A percentile compares a stretch with the other conserved stretches of the same genome.
Evolutionary conservation across 2,329 filamentous ascomycete genomes (phyloP).

Genomic region (Didymella lethalis): DNA sequence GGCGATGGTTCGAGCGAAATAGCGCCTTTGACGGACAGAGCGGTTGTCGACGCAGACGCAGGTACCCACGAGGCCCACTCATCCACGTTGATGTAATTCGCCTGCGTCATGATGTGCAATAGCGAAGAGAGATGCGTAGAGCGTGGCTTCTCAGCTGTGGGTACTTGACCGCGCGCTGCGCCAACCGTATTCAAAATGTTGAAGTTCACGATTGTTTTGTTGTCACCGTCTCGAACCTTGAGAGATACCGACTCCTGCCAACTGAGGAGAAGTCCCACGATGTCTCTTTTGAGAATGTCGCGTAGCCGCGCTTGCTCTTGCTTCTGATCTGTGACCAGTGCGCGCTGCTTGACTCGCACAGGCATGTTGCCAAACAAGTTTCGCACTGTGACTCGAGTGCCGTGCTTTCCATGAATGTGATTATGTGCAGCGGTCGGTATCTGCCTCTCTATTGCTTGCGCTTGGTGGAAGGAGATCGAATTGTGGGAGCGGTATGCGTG

Average conservation of each 20-base stretch:
- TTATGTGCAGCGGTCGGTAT: slow-evolving; percentile 68
- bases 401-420: slow-evolving; percentile 65
- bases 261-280: slow-evolving; percentile 73
- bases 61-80: slow-evolving; percentile 71
- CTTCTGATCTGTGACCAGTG: slow-evolving; percentile 59
- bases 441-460: slow-evolving; percentile 69
- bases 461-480: slow-evolving; percentile 74
- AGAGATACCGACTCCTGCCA: slow-evolving; percentile 68
- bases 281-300: slow-evolving; percentile 65
- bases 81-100: slow-evolving; percentile 65
- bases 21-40: slow-evolving; percentile 71
- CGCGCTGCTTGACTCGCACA: slow-evolving; percentile 84
- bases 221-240: slow-evolving; percentile 63
- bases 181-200: slow-evolving; percentile 23
- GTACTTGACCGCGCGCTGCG: background rate
- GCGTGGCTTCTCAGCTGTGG: slow-evolving; percentile 11
- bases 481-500: slow-evolving; percentile 67
- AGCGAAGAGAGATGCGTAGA: slow-evolving; percentile 33
- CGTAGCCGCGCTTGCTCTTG: slow-evolving; percentile 69
- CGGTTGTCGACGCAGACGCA: slow-evolving; percentile 70
- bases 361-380: slow-evolving; percentile 91
- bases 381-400: slow-evolving; percentile 77
- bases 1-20: slow-evolving; percentile 76
- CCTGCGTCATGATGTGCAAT: slow-evolving; percentile 67
- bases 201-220: slow-evolving; percentile 48